A percentile compares a stretch with the other conserved stretches of the same genome.
phyloP scores from a whole-genome alignment of 371 early-diverging fungal genomes.

The Mortierella sp. region DNA sequence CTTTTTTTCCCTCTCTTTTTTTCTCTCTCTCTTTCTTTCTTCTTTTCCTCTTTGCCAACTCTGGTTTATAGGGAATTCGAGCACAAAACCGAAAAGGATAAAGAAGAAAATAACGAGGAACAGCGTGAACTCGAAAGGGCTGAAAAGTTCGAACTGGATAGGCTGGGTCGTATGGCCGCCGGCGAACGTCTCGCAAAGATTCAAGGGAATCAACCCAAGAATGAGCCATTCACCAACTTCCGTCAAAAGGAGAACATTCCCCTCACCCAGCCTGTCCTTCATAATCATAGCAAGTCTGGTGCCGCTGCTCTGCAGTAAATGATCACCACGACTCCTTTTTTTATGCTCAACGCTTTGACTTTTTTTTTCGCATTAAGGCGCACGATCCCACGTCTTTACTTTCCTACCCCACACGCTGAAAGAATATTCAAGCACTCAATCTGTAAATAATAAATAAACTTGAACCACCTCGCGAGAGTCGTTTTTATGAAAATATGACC shows the following conservation, averaged over 20 bases:
- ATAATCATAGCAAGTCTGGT: slow-evolving; percentile 52
- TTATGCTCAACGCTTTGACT: background rate
- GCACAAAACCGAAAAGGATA: slow-evolving; percentile 23
- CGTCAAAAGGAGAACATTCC: slow-evolving; percentile 50
- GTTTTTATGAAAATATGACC: too few species aligned
- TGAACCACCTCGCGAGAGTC: too few species aligned
- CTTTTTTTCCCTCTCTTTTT: background rate
- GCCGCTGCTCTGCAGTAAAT: slow-evolving; percentile 39
- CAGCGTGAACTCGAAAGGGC: slow-evolving; percentile 43
- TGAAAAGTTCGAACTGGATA: slow-evolving; percentile 46
- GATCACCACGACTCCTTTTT: too few species aligned
- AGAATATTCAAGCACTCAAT: too few species aligned
- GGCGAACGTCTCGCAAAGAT: slow-evolving; percentile 47
- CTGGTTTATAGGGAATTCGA: slow-evolving; percentile 39
- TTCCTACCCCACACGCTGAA: slow-evolving; percentile 6
- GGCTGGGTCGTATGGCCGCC: slow-evolving; percentile 34
- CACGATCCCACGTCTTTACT: background rate
- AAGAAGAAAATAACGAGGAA: slow-evolving; percentile 46
- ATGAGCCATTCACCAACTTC: slow-evolving; percentile 33
- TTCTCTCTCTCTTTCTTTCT: background rate
- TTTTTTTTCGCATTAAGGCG: slow-evolving; percentile 1
- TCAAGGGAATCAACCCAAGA: slow-evolving; percentile 52
- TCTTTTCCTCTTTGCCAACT: background rate
- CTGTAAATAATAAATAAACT: slow-evolving; percentile 14
- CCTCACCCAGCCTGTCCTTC: slow-evolving; percentile 45